These are phyloP conservation scores for Magnusiomyces clavatus DNA, from an alignment of 1,139 yeast genomes.

Conservation along the genomic window DNA sequence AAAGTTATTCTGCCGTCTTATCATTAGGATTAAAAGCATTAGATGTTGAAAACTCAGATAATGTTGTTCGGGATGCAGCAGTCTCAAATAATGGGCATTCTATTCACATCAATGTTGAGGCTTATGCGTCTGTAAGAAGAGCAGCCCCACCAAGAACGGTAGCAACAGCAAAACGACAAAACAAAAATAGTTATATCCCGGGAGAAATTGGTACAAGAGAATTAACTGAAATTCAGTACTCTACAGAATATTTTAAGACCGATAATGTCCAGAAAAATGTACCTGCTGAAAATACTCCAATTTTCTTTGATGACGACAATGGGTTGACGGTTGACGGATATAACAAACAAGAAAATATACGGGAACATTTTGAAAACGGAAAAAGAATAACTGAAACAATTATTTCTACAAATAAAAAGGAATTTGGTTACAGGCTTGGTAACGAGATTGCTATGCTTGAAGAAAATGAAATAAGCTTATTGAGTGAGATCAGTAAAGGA, in stretches of 20 bases:
- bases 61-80: too few species aligned
- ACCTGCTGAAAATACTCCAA: conserved; percentile 24
- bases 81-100: too few species aligned
- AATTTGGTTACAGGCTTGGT: conserved; percentile 62
- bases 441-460: conserved; percentile 47
- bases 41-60: too few species aligned
- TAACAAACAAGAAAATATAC: conserved; percentile 14
- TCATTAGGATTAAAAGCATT: too few species aligned
- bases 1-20: too few species aligned
- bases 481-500: conserved; percentile 25
- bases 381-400: conserved; percentile 1
- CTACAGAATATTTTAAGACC: conserved; percentile 12
- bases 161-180: too few species aligned
- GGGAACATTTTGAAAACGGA: conserved; percentile 19
- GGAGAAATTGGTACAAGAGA: conserved; percentile 1
- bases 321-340: conserved; percentile 17
- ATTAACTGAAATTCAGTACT: conserved; percentile 3
- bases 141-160: too few species aligned
- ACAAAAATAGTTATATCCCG: too few species aligned
- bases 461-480: conserved; percentile 30
- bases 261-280: conserved; percentile 21
- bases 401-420: conserved; percentile 10
- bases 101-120: too few species aligned
- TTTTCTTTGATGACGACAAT: conserved; percentile 15
- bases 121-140: too few species aligned